Conservation (phyloP, 78 protist species). For the Protostelium mycophagum region DNA sequence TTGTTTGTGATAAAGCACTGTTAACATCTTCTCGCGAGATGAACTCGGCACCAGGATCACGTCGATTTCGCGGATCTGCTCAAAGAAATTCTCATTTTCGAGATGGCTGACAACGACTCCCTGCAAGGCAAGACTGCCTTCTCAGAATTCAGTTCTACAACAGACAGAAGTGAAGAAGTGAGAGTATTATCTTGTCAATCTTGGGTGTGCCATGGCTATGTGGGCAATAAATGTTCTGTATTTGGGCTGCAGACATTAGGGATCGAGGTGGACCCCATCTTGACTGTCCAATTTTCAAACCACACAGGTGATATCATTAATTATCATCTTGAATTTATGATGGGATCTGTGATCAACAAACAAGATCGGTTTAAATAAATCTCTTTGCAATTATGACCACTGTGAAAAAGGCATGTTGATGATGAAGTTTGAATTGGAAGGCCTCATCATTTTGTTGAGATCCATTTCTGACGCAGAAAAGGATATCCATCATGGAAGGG, state of each 20-base stretch:
- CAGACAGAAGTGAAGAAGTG: too few species aligned
- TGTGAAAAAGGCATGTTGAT: too few species aligned
- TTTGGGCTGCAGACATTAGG: slow-evolving; percentile 76
- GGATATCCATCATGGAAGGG: slow-evolving; percentile 68
- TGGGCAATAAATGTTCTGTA: slow-evolving; percentile 77
- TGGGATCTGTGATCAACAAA: neutral
- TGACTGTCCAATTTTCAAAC: slow-evolving; percentile 77
- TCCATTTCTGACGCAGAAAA: neutral
- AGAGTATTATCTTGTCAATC: slow-evolving; percentile 74
- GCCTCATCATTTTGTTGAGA: neutral
- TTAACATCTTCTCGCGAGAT: too few species aligned
- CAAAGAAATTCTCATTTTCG: too few species aligned
- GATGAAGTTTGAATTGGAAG: neutral
- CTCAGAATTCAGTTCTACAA: too few species aligned
- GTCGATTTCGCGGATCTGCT: too few species aligned
- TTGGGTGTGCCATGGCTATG: slow-evolving; percentile 80
- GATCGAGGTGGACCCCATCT: slow-evolving; percentile 71
- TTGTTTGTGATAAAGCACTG: too few species aligned
- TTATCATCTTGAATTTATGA: neutral
- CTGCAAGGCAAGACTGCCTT: too few species aligned
- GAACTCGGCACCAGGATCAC: too few species aligned
- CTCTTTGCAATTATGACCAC: too few species aligned
- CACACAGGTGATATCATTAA: slow-evolving; percentile 56
- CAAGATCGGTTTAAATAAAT: neutral
- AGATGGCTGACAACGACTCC: too few species aligned